These are phyloP conservation scores for Phytophthora quininea DNA, from an alignment of 352 stramenopile species.

Conservation along the genomic window DNA sequence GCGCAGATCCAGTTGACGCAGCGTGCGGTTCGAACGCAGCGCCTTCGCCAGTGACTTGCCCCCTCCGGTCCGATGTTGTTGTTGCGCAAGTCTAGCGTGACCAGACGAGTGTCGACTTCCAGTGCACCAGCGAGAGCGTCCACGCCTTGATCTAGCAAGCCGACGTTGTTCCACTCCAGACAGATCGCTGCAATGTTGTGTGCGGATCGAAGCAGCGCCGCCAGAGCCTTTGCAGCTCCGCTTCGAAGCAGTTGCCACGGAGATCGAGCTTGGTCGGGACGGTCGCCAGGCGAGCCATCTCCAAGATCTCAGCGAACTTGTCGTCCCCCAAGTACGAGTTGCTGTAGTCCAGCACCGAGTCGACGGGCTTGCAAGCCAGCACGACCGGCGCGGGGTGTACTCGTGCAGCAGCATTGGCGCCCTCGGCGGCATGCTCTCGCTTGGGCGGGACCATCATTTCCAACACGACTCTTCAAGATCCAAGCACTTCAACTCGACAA, in stretches of 20 bases:
- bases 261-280: constrained; percentile 63
- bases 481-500: constrained; percentile 1
- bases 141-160: constrained; percentile 74
- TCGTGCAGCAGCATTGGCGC: constrained; percentile 7
- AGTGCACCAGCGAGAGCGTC: constrained; percentile 65
- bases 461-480: not conserved
- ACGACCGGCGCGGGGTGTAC: constrained; percentile 11
- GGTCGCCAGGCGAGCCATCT: constrained; percentile 44
- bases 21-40: constrained; percentile 62
- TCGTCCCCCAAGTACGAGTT: constrained; percentile 77
- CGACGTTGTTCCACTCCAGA: constrained; percentile 87
- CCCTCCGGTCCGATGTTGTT: constrained; percentile 84
- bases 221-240: constrained; percentile 55
- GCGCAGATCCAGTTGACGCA: constrained; percentile 77
- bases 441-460: constrained; percentile 25
- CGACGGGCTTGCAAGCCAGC: not conserved
- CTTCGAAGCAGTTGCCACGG: constrained; percentile 80
- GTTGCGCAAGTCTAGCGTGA: constrained; percentile 82
- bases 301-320: constrained; percentile 63
- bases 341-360: constrained; percentile 67
- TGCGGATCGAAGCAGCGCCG: constrained; percentile 52
- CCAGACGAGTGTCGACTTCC: constrained; percentile 65
- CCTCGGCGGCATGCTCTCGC: constrained; percentile 16
- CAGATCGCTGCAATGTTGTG: constrained; percentile 67
- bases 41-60: constrained; percentile 61